Percentiles rank a stretch among this genome's conserved stretches.
phyloP scores from a whole-genome alignment of 352 stramenopile genomes.

The Phytophthora palmivora region DNA sequence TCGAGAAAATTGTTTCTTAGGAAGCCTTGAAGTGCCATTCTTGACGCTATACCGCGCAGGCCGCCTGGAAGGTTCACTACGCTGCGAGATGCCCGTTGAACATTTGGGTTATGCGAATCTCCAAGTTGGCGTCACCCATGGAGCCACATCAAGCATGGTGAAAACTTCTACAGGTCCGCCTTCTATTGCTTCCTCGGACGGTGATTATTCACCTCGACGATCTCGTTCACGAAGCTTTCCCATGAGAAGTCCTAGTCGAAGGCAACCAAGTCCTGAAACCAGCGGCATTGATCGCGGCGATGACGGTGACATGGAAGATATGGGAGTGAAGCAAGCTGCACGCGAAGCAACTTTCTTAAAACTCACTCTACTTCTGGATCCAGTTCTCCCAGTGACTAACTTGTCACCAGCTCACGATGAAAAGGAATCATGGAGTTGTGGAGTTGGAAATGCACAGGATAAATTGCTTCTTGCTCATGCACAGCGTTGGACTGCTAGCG shows the following conservation, averaged over 20 bases:
- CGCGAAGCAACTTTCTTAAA: conserved; percentile 84
- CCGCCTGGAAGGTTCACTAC: conserved; percentile 80
- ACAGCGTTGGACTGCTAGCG: conserved; percentile 29
- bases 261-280: conserved; percentile 12
- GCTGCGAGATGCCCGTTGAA: conserved; percentile 83
- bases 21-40: conserved; percentile 88
- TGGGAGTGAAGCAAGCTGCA: conserved; percentile 46
- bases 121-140: conserved; percentile 15
- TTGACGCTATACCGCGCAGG: conserved; percentile 85
- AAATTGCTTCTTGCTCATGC: conserved; percentile 31
- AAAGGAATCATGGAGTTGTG: conserved; percentile 29
- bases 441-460: conserved; percentile 27
- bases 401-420: conserved; percentile 13
- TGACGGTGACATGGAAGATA: conserved; percentile 40
- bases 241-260: conserved; percentile 11
- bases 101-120: conserved; percentile 86
- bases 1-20: conserved; percentile 87
- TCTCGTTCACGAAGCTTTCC: conserved; percentile 12
- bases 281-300: conserved; percentile 36
- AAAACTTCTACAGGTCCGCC: conserved; percentile 11
- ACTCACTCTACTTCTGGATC: conserved; percentile 90
- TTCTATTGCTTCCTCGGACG: conserved; percentile 20
- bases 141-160: conserved; percentile 7
- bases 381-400: conserved; percentile 57
- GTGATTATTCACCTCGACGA: conserved; percentile 29